Evolutionary conservation across 495 filamentous ascomycete genomes (phyloP).

Genomic region (Durotheca rogersii): DNA sequence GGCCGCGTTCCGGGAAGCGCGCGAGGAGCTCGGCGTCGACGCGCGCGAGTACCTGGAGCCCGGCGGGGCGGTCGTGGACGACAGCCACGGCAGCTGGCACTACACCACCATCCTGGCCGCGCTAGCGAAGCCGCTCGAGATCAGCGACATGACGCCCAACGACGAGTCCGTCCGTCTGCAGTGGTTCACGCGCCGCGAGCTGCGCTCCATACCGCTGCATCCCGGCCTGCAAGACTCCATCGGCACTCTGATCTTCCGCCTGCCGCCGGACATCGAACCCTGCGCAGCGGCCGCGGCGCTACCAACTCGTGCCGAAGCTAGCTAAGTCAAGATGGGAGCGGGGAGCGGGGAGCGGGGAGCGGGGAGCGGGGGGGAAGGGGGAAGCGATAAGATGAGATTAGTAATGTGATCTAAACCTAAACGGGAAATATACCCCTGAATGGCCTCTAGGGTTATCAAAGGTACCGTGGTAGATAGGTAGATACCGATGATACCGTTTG

Average conservation of each 20-base stretch:
- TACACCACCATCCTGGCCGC: slow-evolving; percentile 4
- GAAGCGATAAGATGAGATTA: too few species aligned
- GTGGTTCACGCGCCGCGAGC: background rate
- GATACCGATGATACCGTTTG: too few species aligned
- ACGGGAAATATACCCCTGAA: too few species aligned
- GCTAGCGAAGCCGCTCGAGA: background rate
- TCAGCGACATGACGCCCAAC: too few species aligned
- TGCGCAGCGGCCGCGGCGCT: background rate
- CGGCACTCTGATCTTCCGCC: background rate
- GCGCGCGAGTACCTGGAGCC: background rate
- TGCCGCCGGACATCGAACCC: background rate
- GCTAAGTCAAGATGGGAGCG: too few species aligned
- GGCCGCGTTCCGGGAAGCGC: background rate
- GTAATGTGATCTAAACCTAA: too few species aligned
- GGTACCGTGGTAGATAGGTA: too few species aligned
- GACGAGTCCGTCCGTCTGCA: too few species aligned
- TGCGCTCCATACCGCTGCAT: background rate
- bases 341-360: too few species aligned
- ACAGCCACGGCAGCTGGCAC: slow-evolving; percentile 4
- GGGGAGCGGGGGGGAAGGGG: too few species aligned
- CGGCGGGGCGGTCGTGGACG: background rate
- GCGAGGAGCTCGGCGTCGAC: slow-evolving; percentile 9
- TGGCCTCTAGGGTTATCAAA: too few species aligned
- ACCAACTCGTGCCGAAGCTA: too few species aligned
- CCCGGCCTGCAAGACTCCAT: background rate